phyloP scores from a whole-genome alignment of 345 rosid species.

The Psidium guajava region DNA sequence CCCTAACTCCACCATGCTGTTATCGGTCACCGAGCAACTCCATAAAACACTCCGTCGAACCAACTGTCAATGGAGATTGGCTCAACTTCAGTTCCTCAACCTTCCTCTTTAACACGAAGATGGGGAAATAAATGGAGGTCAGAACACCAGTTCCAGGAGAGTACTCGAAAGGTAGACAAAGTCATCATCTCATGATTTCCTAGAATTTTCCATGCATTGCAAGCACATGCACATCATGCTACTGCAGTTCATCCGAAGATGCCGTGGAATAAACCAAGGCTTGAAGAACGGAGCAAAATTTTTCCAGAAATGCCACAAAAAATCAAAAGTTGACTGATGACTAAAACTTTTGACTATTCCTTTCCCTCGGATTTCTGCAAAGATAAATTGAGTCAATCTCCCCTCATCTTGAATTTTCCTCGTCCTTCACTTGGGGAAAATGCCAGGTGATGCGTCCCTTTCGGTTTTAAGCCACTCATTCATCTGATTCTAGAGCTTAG shows the following conservation, averaged over 20 bases:
- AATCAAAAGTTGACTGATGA: background rate
- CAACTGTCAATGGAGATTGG: background rate
- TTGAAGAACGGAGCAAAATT: too few species aligned
- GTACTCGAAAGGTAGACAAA: background rate
- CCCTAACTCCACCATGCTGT: background rate
- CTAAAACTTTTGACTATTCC: background rate
- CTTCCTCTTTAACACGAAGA: background rate
- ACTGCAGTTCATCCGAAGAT: background rate
- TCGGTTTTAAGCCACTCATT: background rate
- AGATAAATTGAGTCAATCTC: background rate
- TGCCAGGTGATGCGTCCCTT: background rate
- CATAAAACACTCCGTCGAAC: background rate
- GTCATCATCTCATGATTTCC: background rate
- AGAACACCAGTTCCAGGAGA: background rate
- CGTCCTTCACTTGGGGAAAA: background rate
- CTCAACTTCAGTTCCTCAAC: background rate
- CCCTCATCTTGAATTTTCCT: background rate
- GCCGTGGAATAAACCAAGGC: background rate
- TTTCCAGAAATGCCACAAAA: background rate
- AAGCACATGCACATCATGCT: background rate
- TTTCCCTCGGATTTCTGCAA: background rate
- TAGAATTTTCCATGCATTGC: background rate
- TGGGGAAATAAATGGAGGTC: background rate
- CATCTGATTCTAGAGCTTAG: background rate
- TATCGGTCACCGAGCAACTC: background rate